Evolutionary conservation across 352 stramenopile species (phyloP), one percentile per base, ranked within the genome.

Genomic region (Phytophthora ohioensis): DNA sequence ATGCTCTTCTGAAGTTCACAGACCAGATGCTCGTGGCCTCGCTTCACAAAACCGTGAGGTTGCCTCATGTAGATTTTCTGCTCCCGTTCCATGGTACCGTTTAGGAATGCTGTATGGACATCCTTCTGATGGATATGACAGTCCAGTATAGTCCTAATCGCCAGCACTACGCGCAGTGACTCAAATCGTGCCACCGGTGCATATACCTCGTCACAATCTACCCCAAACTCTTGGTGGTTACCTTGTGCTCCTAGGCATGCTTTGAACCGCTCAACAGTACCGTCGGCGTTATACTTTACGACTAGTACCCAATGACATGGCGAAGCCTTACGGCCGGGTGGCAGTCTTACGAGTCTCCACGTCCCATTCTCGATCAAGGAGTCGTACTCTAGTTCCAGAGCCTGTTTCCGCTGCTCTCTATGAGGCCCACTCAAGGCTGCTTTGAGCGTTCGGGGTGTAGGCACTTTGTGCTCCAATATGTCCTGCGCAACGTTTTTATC

Each of bases 1-100:
- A 59, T 69, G 35, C 43, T 60, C 21, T 64, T 69, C 4, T 34
- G 45, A 64, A 64, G 63, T 48, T 69, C 61, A 69, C 61, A 69
- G 52, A 63, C 43, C 61, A 63, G 27, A 48, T 69, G 3, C 52
- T 43, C 61, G 3, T 62, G 43, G 27, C 35, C 62, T 69, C 62
- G 30, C 53, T 69, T 63, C 52, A 39, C 27, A 54, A 54, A 54
- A 4, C 12, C 47, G 9, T 31, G 48, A 69, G 62, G 42, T 63
- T 69, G 52, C 43, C 42, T 52, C 62, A 69, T 69, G 49, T 57
- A 66, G 35, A 66, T 66, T 7, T 48, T 55, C n/a, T 66, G 55
- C 17, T 71, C 64, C 13, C 55, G 47, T 15, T 71, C 54, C 64
- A 66, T 66, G 1, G 46, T 66, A 30, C 39, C 55, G 4, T 71